Evolutionary conservation across 2,329 filamentous ascomycete genomes (phyloP).

Genomic region (Alternaria tenuissima): DNA sequence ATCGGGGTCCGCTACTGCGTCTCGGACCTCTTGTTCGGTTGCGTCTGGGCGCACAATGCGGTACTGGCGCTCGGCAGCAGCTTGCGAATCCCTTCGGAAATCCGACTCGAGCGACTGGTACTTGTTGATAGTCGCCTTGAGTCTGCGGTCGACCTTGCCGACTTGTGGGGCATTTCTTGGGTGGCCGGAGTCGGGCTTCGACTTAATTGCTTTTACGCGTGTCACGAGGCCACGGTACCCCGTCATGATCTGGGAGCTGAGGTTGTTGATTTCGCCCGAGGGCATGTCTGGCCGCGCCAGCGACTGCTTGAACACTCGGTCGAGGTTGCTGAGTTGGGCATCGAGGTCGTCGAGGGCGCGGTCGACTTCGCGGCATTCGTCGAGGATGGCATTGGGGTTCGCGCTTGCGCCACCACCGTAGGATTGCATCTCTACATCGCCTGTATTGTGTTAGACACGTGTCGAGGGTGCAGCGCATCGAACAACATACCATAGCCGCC

Average conservation of each 20-base stretch:
- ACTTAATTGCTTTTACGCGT: constrained; percentile 83
- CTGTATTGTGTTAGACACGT: constrained; percentile 34
- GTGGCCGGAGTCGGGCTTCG: constrained; percentile 75
- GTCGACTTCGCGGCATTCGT: constrained; percentile 84
- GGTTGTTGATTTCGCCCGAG: constrained; percentile 73
- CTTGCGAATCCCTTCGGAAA: constrained; percentile 80
- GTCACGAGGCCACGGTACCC: constrained; percentile 81
- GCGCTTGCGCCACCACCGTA: constrained; percentile 51
- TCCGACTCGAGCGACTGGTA: constrained; percentile 83
- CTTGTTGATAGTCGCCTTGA: constrained; percentile 81
- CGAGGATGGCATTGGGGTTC: constrained; percentile 79
- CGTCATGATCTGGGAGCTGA: constrained; percentile 82
- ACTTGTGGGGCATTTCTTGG: constrained; percentile 82
- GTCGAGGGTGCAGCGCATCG: constrained; percentile 36
- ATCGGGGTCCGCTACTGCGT: constrained; percentile 76
- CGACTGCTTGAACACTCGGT: constrained; percentile 73
- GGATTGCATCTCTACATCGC: constrained; percentile 73
- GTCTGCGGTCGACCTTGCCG: constrained; percentile 77
- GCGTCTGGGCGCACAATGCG: constrained; percentile 87
- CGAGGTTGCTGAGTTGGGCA: constrained; percentile 74
- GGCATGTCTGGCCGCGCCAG: constrained; percentile 79
- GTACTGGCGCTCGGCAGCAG: constrained; percentile 89
- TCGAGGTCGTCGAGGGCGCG: constrained; percentile 78
- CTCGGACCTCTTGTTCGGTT: constrained; percentile 76
- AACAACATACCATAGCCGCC: constrained; percentile 42